These are phyloP conservation scores for Leishmania gerbilli DNA, from an alignment of 208 protist genomes.

Conservation along the genomic window DNA sequence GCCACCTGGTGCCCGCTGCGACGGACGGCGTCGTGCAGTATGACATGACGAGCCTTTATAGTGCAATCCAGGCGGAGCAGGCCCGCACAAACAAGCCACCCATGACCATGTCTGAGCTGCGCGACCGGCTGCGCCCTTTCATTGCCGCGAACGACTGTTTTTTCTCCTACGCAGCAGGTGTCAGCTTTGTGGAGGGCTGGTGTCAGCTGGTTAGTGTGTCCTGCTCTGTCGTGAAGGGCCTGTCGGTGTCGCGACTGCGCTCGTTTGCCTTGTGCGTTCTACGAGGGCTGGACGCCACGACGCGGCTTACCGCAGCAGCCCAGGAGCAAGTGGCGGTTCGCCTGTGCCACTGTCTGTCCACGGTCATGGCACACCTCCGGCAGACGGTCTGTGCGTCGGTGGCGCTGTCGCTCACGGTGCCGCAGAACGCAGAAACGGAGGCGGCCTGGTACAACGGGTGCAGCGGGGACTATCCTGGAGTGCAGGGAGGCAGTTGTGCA, in stretches of 20 bases:
- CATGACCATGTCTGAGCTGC: conserved; percentile 42
- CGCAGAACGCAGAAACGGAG: background rate
- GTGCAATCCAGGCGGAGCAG: conserved; percentile 54
- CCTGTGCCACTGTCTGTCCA: conserved; percentile 65
- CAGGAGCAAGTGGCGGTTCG: conserved; percentile 74
- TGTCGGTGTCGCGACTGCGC: conserved; percentile 46
- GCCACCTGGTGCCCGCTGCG: conserved; percentile 51
- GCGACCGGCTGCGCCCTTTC: conserved; percentile 56
- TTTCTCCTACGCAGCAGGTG: conserved; percentile 57
- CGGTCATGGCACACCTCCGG: conserved; percentile 59
- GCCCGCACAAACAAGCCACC: conserved; percentile 30
- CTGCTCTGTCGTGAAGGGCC: conserved; percentile 43
- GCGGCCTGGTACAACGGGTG: background rate
- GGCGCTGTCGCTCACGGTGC: conserved; percentile 2
- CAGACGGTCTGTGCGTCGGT: conserved; percentile 12
- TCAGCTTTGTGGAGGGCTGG: conserved; percentile 84
- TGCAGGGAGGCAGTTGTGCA: background rate
- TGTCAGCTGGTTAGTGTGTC: conserved; percentile 59
- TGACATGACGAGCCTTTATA: conserved; percentile 63
- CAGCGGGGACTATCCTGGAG: background rate
- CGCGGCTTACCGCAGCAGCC: conserved; percentile 64
- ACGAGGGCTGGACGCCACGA: conserved; percentile 46
- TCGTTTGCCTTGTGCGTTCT: conserved; percentile 53
- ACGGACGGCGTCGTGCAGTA: conserved; percentile 73
- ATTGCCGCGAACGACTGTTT: conserved; percentile 82